Conservation (phyloP, 805 yeast genomes). For the Millerozyma acaciae region DNA sequence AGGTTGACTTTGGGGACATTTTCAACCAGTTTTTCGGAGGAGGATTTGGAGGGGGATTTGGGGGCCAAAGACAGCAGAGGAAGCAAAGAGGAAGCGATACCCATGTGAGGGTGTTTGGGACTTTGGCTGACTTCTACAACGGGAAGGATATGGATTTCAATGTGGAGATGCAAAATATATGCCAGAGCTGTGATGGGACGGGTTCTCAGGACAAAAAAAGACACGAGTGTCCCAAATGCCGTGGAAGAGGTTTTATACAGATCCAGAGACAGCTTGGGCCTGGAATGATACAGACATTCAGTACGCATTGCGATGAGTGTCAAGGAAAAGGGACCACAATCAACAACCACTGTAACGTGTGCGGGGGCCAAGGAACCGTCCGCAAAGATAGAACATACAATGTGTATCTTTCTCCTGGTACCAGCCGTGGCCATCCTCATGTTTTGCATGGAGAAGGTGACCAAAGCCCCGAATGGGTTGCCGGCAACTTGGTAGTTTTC, state of each 20-base stretch:
- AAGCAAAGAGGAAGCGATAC: constrained; percentile 61
- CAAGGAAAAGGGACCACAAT: constrained; percentile 71
- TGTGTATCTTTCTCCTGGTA: constrained; percentile 67
- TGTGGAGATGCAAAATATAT: constrained; percentile 67
- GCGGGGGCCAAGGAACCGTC: constrained; percentile 68
- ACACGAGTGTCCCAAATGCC: constrained; percentile 63
- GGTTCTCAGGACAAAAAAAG: constrained; percentile 80
- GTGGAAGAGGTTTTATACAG: constrained; percentile 68
- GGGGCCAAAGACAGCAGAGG: constrained; percentile 19
- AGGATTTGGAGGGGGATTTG: constrained; percentile 28
- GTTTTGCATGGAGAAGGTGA: constrained; percentile 76
- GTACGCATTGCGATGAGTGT: constrained; percentile 76
- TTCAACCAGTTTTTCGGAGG: constrained; percentile 45
- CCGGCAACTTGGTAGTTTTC: constrained; percentile 75
- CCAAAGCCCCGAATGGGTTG: constrained; percentile 71
- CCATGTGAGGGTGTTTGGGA: constrained; percentile 50
- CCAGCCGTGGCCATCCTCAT: constrained; percentile 54
- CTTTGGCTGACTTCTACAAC: constrained; percentile 61
- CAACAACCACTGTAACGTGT: constrained; percentile 58
- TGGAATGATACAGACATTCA: constrained; percentile 84
- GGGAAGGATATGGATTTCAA: constrained; percentile 64
- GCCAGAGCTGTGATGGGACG: constrained; percentile 75
- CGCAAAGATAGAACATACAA: constrained; percentile 54
- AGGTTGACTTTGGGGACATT: constrained; percentile 49
- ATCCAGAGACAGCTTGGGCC: constrained; percentile 78